Conservation (phyloP, 352 stramenopile genomes). For the Phytophthora cryptogea region DNA sequence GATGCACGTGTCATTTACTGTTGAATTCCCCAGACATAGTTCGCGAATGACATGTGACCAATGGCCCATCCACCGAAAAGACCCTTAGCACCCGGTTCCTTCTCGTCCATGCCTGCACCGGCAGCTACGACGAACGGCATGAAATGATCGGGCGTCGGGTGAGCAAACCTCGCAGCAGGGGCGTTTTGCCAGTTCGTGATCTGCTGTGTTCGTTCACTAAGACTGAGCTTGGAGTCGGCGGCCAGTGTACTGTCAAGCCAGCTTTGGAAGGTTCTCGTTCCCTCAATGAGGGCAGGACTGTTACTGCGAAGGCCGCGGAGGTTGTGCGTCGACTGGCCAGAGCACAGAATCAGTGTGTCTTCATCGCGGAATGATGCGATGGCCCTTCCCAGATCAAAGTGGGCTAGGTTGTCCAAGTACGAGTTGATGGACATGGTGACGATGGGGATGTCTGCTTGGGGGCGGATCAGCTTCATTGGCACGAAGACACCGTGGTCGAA, state of each 20-base stretch:
- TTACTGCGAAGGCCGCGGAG: slow-evolving; percentile 23
- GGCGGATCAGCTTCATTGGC: slow-evolving; percentile 86
- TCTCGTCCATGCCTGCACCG: slow-evolving; percentile 27
- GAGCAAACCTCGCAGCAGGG: slow-evolving; percentile 14
- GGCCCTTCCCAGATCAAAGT: slow-evolving; percentile 60
- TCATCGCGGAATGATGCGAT: slow-evolving; percentile 57
- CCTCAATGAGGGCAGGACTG: slow-evolving; percentile 19
- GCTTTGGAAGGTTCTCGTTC: slow-evolving; percentile 34
- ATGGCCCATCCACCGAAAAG: slow-evolving; percentile 26
- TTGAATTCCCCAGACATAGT: slow-evolving; percentile 24
- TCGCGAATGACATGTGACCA: slow-evolving; percentile 25
- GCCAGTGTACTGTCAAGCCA: slow-evolving; percentile 34
- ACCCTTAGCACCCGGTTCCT: slow-evolving; percentile 8
- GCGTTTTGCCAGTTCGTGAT: slow-evolving; percentile 21
- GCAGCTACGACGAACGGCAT: slow-evolving; percentile 23
- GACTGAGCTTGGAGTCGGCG: slow-evolving; percentile 22
- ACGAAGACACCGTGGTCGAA: slow-evolving; percentile 94
- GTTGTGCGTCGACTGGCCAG: slow-evolving; percentile 51
- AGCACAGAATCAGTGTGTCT: slow-evolving; percentile 72
- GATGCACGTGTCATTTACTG: background rate
- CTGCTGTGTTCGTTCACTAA: slow-evolving; percentile 10
- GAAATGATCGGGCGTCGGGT: slow-evolving; percentile 26
- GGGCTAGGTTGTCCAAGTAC: slow-evolving; percentile 38
- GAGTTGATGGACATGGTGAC: slow-evolving; percentile 74
- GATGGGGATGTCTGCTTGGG: slow-evolving; percentile 85